Evolutionary conservation across 345 rosid species (phyloP).

Genomic region (Streptanthus diversifolius): DNA sequence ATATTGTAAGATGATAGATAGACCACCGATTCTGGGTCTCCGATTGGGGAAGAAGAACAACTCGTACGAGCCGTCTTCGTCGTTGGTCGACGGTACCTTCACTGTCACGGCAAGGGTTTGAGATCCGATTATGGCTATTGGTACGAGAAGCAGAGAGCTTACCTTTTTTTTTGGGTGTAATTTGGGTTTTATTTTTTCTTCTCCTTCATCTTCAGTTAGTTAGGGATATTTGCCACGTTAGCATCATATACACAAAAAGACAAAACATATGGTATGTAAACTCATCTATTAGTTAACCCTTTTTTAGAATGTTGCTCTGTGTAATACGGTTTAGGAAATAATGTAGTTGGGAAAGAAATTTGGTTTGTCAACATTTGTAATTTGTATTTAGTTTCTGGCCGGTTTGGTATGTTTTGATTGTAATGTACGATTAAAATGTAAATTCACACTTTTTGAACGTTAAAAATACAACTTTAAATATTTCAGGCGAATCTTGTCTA

Average conservation of each 20-base stretch:
- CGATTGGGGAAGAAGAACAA: conserved; percentile 7
- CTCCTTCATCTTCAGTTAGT: conserved; percentile 25
- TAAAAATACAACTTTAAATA: not conserved
- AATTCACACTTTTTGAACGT: not conserved
- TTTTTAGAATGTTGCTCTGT: not conserved
- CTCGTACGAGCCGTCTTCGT: not conserved
- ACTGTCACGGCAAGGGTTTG: conserved; percentile 21
- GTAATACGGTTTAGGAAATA: not conserved
- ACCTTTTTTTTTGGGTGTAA: conserved; percentile 8
- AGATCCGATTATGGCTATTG: conserved; percentile 24
- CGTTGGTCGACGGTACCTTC: conserved; percentile 3
- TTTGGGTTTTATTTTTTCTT: conserved; percentile 16
- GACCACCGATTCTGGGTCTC: not conserved
- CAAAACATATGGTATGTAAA: not conserved
- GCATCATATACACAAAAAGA: not conserved
- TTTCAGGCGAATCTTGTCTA: not conserved
- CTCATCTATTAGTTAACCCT: not conserved
- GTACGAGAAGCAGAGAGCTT: conserved; percentile 4
- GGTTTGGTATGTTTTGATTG: not conserved
- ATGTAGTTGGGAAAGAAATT: not conserved
- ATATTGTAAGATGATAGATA: not conserved
- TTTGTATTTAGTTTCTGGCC: not conserved
- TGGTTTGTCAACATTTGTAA: not conserved
- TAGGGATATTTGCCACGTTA: conserved; percentile 29
- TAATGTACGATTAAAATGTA: not conserved